Conservation (phyloP, 495 filamentous ascomycete species). For the Penicillium samsonianum region DNA sequence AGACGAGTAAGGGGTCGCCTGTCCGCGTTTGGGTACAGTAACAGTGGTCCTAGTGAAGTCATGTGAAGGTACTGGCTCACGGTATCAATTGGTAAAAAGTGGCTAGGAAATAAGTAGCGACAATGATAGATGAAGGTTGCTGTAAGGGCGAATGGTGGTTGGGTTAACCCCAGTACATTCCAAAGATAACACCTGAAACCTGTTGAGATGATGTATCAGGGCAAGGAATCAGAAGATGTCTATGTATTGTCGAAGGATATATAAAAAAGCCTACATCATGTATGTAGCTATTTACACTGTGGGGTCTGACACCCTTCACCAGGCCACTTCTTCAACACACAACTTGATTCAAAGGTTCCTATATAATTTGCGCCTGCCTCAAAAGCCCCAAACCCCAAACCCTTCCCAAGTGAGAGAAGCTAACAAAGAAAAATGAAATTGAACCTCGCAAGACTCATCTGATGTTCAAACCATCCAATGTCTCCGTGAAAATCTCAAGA, state of each 20-base stretch:
- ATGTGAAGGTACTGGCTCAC: neutral
- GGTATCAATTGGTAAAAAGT: neutral
- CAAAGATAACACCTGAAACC: neutral
- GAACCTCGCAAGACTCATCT: neutral
- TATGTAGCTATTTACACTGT: neutral
- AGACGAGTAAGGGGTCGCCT: neutral
- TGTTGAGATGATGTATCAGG: neutral
- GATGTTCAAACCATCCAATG: constrained; percentile 36
- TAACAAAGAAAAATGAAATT: neutral
- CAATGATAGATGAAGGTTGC: neutral
- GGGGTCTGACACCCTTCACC: no score
- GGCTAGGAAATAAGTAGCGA: neutral
- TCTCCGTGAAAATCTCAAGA: constrained; percentile 50
- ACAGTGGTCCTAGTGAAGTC: neutral
- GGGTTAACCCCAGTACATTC: no score
- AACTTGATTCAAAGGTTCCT: neutral
- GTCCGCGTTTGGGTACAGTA: neutral
- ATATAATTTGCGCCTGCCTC: neutral
- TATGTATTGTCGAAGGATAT: neutral
- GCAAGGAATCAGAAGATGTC: neutral
- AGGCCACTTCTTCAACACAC: no score
- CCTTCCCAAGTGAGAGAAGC: neutral
- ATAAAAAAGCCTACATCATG: neutral
- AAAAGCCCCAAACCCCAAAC: neutral
- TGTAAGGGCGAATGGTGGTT: neutral